Evolutionary conservation across 352 stramenopile species (phyloP), one percentile per base, ranked within the genome.

Genomic region (Phytophthora brassicae): DNA sequence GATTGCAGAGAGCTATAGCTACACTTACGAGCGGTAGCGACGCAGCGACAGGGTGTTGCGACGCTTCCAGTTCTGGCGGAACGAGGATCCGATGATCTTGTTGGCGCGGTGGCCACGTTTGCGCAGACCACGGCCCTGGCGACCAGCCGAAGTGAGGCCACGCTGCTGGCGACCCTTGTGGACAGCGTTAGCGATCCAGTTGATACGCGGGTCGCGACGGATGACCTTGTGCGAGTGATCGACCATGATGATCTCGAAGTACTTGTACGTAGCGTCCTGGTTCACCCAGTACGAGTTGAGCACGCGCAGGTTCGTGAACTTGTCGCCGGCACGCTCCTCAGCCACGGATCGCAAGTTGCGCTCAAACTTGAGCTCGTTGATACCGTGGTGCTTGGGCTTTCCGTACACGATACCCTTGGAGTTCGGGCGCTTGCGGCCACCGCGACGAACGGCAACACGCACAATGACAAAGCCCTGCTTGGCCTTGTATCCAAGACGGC

Each of bases 231-330:
- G 97, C 68, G 84, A 90, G 68, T 98, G 96, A 88, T 99, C 98
- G 41, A 99, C 96, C 43, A 99, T 76, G 81, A 99, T 99, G 68
- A 99, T 87, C 89, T 99, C 98, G 69, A 99, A 99, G 86, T 99
- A 99, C 86, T 99, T 99, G 97, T 99, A 99, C 67, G 97, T 99
- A 29, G 97, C 97, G 79, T 99, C 98, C 74, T 99, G 96, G 90
- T 99, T 99, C 70, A 99, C 87, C 98, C 98, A 99, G 92, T 99
- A 99, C 60, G 96, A 99, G 94, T 99, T 99, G 24, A 99, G 88
- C 58, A 99, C 98, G 61, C 97, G 94, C 58, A 99, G 79, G 94
- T 99, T 99, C 66, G 78, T 78, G 77, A 96, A 99, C 79, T 97
- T 97, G 77, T 96, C 95, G 76, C 97, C 97, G 20, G 96, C 96